These are phyloP conservation scores for Wallacemonas sp. DNA, from an alignment of 208 protist genomes.

Conservation along the genomic window DNA sequence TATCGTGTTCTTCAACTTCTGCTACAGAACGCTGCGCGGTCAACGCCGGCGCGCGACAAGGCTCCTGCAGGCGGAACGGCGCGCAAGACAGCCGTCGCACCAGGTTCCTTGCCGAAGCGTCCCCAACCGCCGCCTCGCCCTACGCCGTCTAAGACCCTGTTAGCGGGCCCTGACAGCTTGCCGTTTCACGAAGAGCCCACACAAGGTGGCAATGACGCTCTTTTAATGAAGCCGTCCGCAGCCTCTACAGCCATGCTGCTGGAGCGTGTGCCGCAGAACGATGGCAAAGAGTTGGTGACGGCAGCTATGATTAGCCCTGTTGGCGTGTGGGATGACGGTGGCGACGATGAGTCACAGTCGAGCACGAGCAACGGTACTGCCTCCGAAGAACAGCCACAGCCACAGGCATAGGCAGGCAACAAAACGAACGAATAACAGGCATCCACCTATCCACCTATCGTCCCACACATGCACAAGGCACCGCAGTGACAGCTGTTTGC, in stretches of 20 bases:
- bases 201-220: too few relatives aligned
- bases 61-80: background rate
- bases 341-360: constrained; percentile 21
- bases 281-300: constrained; percentile 32
- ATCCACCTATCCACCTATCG: too few relatives aligned
- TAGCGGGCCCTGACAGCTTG: background rate
- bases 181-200: background rate
- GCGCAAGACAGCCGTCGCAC: constrained; percentile 19
- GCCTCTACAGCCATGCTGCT: constrained; percentile 29
- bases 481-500: too few relatives aligned
- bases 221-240: too few relatives aligned
- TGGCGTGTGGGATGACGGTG: constrained; percentile 46
- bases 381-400: too few relatives aligned
- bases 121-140: constrained; percentile 18
- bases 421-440: too few relatives aligned
- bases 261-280: constrained; percentile 85
- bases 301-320: constrained; percentile 68
- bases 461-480: too few relatives aligned
- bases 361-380: background rate
- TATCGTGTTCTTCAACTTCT: constrained; percentile 63
- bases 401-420: too few relatives aligned
- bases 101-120: background rate
- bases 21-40: constrained; percentile 11
- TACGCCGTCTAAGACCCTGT: constrained; percentile 8
- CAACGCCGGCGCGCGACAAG: background rate